A percentile compares a stretch with the other conserved stretches of the same genome.
phyloP scores from a whole-genome alignment of 352 stramenopile species.

The Phytophthora colocasiae region DNA sequence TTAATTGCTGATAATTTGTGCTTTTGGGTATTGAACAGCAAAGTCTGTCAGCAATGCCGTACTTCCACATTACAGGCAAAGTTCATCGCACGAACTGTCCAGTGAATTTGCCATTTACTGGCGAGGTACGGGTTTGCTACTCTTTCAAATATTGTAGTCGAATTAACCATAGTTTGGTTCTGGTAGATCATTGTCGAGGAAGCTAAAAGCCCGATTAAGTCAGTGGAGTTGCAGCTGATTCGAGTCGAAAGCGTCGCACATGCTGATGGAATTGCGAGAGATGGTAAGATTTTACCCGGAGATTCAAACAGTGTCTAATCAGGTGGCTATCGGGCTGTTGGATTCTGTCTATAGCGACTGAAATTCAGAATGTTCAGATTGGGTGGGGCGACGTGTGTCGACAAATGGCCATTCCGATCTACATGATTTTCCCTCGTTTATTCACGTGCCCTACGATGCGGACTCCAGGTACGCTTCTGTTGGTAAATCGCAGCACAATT shows the following conservation, averaged over 20 bases:
- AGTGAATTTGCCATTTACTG: slow-evolving; percentile 90
- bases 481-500: not conserved
- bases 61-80: slow-evolving; percentile 84
- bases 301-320: not conserved
- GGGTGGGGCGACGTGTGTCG: slow-evolving; percentile 91
- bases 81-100: slow-evolving; percentile 91
- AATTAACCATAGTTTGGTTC: slow-evolving; percentile 1
- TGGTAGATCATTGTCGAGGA: slow-evolving; percentile 80
- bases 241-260: slow-evolving; percentile 89
- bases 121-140: slow-evolving; percentile 58
- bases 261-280: slow-evolving; percentile 75
- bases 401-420: slow-evolving; percentile 92
- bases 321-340: not conserved
- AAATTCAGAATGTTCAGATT: slow-evolving; percentile 96
- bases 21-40: slow-evolving; percentile 41
- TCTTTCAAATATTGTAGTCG: slow-evolving; percentile 14
- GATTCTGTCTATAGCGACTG: slow-evolving; percentile 68
- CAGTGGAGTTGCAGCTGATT: slow-evolving; percentile 92
- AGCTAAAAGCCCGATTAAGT: slow-evolving; percentile 82
- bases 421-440: slow-evolving; percentile 94
- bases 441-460: slow-evolving; percentile 94
- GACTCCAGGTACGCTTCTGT: slow-evolving; percentile 53
- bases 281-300: slow-evolving; percentile 49
- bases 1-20: slow-evolving; percentile 12
- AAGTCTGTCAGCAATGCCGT: slow-evolving; percentile 60